Conservation (phyloP, 2,329 filamentous ascomycete genomes). For the Pseudogymnoascus sp. region DNA sequence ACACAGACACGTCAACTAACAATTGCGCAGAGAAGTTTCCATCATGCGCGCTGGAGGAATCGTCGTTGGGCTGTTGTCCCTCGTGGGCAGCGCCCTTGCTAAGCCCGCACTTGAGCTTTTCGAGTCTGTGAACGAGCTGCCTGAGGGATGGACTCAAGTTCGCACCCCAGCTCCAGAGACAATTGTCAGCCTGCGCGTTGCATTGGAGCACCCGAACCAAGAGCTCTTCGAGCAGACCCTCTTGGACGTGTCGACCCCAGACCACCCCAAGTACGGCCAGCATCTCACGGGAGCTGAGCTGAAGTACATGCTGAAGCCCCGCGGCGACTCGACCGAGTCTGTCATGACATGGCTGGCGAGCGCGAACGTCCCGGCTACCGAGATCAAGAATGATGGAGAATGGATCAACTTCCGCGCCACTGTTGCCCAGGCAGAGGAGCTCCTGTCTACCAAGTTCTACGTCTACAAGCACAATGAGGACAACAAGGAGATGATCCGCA, state of each 20-base stretch:
- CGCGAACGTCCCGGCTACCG: slow-evolving; percentile 11
- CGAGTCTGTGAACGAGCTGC: slow-evolving; percentile 17
- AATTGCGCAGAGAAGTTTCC: not conserved
- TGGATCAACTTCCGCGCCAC: slow-evolving; percentile 22
- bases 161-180: slow-evolving; percentile 16
- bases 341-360: slow-evolving; percentile 37
- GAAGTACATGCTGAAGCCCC: slow-evolving; percentile 34
- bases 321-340: slow-evolving; percentile 28
- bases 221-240: slow-evolving; percentile 15
- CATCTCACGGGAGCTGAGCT: slow-evolving; percentile 38
- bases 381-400: slow-evolving; percentile 31
- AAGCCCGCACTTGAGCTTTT: slow-evolving; percentile 15
- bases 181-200: slow-evolving; percentile 18
- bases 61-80: slow-evolving; percentile 3
- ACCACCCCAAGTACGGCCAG: slow-evolving; percentile 37
- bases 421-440: slow-evolving; percentile 20
- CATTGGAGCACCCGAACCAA: slow-evolving; percentile 11
- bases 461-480: slow-evolving; percentile 20
- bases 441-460: slow-evolving; percentile 23
- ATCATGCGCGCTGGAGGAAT: slow-evolving; percentile 9
- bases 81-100: slow-evolving; percentile 1
- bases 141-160: slow-evolving; percentile 20
- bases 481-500: slow-evolving; percentile 27
- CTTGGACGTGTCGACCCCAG: slow-evolving; percentile 36
- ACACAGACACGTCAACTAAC: not conserved